Evolutionary conservation across 148 eudicot genomes (phyloP).

Genomic region (Pouteria glomerata): DNA sequence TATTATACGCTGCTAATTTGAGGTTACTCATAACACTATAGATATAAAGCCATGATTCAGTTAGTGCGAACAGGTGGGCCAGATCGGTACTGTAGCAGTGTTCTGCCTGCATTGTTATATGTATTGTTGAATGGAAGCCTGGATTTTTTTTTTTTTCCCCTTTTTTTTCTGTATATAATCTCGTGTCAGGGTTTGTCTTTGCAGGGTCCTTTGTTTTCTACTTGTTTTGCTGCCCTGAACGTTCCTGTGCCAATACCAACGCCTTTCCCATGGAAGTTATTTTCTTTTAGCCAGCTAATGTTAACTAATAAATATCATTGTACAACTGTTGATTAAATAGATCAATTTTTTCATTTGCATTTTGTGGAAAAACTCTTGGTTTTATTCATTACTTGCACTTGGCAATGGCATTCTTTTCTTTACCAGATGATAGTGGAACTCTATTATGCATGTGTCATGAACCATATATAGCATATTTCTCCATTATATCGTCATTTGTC

Average conservation of each 20-base stretch:
- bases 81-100: not conserved
- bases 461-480: not conserved
- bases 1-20: too few relatives aligned
- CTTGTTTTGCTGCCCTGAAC: not conserved
- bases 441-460: not conserved
- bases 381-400: not conserved
- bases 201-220: not conserved
- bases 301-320: not conserved
- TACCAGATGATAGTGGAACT: not conserved
- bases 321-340: not conserved
- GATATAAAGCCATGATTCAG: too few relatives aligned
- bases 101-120: too few relatives aligned
- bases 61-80: too few relatives aligned
- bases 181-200: not conserved
- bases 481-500: not conserved
- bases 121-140: not conserved
- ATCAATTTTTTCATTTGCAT: not conserved
- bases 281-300: not conserved
- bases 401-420: not conserved
- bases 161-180: not conserved
- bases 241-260: not conserved
- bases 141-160: too few relatives aligned
- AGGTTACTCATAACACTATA: too few relatives aligned
- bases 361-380: not conserved
- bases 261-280: not conserved